Evolutionary conservation across 2,329 filamentous ascomycete species (phyloP).

Genomic region (Apiospora malaysiana): DNA sequence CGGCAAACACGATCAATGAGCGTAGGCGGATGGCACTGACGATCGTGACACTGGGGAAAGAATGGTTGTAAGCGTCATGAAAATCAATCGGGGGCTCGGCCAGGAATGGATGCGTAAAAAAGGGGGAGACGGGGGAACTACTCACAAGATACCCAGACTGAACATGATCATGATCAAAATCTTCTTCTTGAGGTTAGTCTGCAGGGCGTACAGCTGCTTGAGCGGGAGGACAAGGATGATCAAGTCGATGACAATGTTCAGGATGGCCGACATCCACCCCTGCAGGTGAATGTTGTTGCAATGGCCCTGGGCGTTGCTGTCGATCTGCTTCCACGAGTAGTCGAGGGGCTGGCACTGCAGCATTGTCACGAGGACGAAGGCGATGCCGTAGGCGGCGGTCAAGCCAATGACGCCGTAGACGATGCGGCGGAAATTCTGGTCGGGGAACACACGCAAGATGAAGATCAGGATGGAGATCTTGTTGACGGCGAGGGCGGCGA

Average conservation of each 20-base stretch:
- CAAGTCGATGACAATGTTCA: slow-evolving; percentile 38
- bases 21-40: slow-evolving; percentile 50
- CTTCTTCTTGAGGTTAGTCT: slow-evolving; percentile 41
- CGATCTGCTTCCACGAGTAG: slow-evolving; percentile 38
- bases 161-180: slow-evolving; percentile 44
- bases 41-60: slow-evolving; percentile 45
- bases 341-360: slow-evolving; percentile 43
- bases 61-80: not conserved
- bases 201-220: slow-evolving; percentile 36
- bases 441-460: slow-evolving; percentile 41
- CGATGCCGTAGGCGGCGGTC: slow-evolving; percentile 33
- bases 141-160: slow-evolving; percentile 45
- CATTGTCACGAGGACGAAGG: slow-evolving; percentile 30
- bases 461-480: slow-evolving; percentile 44
- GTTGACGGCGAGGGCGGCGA: slow-evolving; percentile 39
- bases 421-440: slow-evolving; percentile 33
- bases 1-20: slow-evolving; percentile 48
- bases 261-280: slow-evolving; percentile 37
- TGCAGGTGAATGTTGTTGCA: slow-evolving; percentile 42
- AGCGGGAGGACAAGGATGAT: slow-evolving; percentile 39
- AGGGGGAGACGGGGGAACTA: slow-evolving; percentile 19
- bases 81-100: no score
- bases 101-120: not conserved
- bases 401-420: slow-evolving; percentile 37
- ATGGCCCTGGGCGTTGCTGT: slow-evolving; percentile 28